phyloP scores from a whole-genome alignment of 1,139 yeast genomes.

The Cylindricascospora bacillispora region DNA sequence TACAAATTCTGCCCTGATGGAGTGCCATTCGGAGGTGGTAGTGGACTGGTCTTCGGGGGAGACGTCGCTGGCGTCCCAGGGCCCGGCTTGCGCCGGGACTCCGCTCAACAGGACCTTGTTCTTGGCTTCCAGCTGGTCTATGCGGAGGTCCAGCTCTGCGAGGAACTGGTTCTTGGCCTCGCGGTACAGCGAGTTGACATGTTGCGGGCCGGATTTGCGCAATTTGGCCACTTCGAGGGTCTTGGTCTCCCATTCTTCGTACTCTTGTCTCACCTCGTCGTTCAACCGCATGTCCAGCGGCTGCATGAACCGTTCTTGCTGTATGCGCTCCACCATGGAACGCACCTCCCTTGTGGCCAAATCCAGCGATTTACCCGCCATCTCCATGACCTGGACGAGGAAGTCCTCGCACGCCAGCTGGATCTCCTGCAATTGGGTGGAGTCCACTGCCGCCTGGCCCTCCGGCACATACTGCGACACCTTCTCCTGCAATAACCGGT shows the following conservation, averaged over 20 bases:
- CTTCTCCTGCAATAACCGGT: slow-evolving; percentile 15
- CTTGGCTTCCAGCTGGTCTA: slow-evolving; percentile 6
- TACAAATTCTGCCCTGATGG: too few relatives aligned
- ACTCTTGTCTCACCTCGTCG: slow-evolving; percentile 37
- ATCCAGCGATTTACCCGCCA: slow-evolving; percentile 36
- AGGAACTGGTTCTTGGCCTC: slow-evolving; percentile 16
- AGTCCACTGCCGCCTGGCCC: too few relatives aligned
- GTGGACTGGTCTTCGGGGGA: too few relatives aligned
- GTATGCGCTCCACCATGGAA: slow-evolving; percentile 6
- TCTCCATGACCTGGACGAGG: slow-evolving; percentile 37
- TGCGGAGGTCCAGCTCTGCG: slow-evolving; percentile 14
- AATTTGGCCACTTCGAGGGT: slow-evolving; percentile 40
- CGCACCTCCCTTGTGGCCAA: slow-evolving; percentile 28
- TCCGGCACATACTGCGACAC: slow-evolving; percentile 12
- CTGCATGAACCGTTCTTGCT: slow-evolving; percentile 31
- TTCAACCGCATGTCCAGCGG: slow-evolving; percentile 52
- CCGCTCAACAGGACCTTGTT: slow-evolving; percentile 4
- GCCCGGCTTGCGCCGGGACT: slow-evolving; percentile 9
- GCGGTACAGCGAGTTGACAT: slow-evolving; percentile 21
- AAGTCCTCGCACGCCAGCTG: slow-evolving; percentile 33
- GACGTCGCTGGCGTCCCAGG: too few relatives aligned
- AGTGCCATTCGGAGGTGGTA: too few relatives aligned
- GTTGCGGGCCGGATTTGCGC: slow-evolving; percentile 40
- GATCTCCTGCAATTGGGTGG: slow-evolving; percentile 29
- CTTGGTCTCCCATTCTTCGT: slow-evolving; percentile 45